Percentiles rank a stretch among this genome's conserved stretches.
Evolutionary conservation across 176 grass and related monocot species (phyloP).

Genomic region (Oryza punctata): DNA sequence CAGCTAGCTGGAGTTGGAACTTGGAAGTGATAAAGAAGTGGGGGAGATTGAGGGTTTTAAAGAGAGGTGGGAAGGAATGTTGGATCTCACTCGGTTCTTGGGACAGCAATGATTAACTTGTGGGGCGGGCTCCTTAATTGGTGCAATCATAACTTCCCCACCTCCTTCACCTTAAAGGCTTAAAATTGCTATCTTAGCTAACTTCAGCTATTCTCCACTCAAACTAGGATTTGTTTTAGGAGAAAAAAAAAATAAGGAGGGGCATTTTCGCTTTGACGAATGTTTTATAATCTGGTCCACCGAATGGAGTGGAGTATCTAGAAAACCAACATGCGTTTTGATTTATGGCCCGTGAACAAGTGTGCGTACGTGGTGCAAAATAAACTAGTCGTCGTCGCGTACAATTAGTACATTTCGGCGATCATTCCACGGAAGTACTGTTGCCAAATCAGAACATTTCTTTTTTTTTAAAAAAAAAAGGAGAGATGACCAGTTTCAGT

Average conservation of each 20-base stretch:
- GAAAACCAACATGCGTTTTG: constrained; percentile 12
- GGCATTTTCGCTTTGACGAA: constrained; percentile 20
- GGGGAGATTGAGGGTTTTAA: constrained; percentile 64
- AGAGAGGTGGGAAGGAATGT: constrained; percentile 51
- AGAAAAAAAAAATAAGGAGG: constrained; percentile 7
- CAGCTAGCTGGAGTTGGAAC: constrained; percentile 31
- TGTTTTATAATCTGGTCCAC: constrained; percentile 41
- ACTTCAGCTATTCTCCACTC: constrained; percentile 62
- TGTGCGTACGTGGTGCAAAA: constrained; percentile 2
- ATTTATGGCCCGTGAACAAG: constrained; percentile 14
- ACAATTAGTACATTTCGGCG: background rate
- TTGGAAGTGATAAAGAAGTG: constrained; percentile 51
- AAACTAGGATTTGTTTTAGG: constrained; percentile 10
- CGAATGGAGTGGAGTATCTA: constrained; percentile 31
- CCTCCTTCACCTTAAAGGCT: constrained; percentile 24
- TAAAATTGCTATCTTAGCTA: constrained; percentile 47
- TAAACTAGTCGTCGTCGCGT: background rate
- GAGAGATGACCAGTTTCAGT: background rate
- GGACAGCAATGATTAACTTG: constrained; percentile 63
- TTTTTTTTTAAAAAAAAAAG: too few species aligned
- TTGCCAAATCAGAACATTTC: background rate
- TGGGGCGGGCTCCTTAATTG: constrained; percentile 66
- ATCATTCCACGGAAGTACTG: background rate
- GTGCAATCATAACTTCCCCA: constrained; percentile 71
- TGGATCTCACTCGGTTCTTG: constrained; percentile 61